These are phyloP conservation scores for Blastobotrys malaysiensis DNA, from an alignment of 1,139 yeast genomes.

Conservation along the genomic window DNA sequence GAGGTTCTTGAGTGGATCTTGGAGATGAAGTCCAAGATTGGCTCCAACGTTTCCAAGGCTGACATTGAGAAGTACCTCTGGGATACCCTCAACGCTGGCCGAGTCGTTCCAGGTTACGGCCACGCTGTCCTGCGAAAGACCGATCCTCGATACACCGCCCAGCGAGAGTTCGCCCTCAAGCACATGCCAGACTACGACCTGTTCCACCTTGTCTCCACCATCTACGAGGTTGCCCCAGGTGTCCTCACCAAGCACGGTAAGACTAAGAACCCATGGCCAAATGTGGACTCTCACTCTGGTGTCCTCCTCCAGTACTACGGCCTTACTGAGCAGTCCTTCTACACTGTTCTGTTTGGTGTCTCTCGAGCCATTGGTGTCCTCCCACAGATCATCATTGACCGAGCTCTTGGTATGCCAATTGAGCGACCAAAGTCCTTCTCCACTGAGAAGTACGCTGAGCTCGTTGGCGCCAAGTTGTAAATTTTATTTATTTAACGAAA, in stretches of 20 bases:
- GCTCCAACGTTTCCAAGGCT: slow-evolving; percentile 68
- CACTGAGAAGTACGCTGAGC: slow-evolving; percentile 42
- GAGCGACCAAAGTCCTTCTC: slow-evolving; percentile 57
- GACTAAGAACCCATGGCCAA: slow-evolving; percentile 99
- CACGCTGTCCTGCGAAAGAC: slow-evolving; percentile 96
- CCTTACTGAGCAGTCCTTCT: slow-evolving; percentile 48
- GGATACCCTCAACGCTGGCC: slow-evolving; percentile 85
- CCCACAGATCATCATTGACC: slow-evolving; percentile 56
- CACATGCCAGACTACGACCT: slow-evolving; percentile 95
- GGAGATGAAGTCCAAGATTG: slow-evolving; percentile 74
- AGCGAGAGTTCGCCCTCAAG: slow-evolving; percentile 94
- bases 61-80: slow-evolving; percentile 78
- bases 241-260: slow-evolving; percentile 95
- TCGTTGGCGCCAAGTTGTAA: slow-evolving; percentile 38
- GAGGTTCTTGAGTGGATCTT: slow-evolving; percentile 95
- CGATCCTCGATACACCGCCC: slow-evolving; percentile 97
- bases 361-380: slow-evolving; percentile 54
- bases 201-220: slow-evolving; percentile 87
- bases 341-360: slow-evolving; percentile 57
- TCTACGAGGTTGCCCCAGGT: slow-evolving; percentile 92
- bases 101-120: slow-evolving; percentile 98
- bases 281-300: slow-evolving; percentile 97
- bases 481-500: background rate
- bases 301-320: slow-evolving; percentile 63
- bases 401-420: slow-evolving; percentile 54